A percentile compares a stretch with the other conserved stretches of the same genome.
Conservation (phyloP, 2,329 filamentous ascomycete species). For the Colletotrichum coccodes region DNA sequence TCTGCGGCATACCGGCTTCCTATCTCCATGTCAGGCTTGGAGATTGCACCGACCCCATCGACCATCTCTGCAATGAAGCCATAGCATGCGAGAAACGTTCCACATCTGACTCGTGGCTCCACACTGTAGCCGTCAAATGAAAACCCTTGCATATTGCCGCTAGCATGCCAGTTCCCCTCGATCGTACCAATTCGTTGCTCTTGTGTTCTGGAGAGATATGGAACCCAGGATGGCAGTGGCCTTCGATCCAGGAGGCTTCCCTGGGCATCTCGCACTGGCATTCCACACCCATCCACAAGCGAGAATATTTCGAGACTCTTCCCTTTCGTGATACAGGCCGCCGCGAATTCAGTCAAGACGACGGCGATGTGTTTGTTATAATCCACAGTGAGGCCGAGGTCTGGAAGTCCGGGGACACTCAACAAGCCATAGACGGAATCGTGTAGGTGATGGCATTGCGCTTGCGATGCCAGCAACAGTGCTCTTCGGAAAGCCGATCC, state of each 20-base stretch:
- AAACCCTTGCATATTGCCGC: neutral
- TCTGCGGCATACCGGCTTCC: neutral
- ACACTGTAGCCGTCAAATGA: neutral
- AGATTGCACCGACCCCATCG: constrained; percentile 2
- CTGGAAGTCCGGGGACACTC: neutral
- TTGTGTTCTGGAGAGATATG: neutral
- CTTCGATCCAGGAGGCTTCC: neutral
- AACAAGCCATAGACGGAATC: constrained; percentile 9
- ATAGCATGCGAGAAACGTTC: neutral
- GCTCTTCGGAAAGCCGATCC: constrained; percentile 2
- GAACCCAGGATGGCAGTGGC: constrained; percentile 6
- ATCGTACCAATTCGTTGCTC: neutral
- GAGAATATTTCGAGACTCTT: constrained; percentile 16
- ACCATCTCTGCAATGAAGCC: constrained; percentile 1
- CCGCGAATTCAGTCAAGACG: neutral
- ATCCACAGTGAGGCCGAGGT: neutral
- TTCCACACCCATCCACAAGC: neutral
- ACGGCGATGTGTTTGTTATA: neutral
- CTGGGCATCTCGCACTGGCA: neutral
- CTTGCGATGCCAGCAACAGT: neutral
- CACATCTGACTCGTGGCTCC: neutral
- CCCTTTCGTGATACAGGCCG: neutral
- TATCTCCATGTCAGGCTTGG: neutral
- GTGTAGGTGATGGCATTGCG: neutral
- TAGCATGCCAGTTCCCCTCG: constrained; percentile 8